Evolutionary conservation across 2,329 filamentous ascomycete species (phyloP).

Genomic region (Microcyclosporella mali): DNA sequence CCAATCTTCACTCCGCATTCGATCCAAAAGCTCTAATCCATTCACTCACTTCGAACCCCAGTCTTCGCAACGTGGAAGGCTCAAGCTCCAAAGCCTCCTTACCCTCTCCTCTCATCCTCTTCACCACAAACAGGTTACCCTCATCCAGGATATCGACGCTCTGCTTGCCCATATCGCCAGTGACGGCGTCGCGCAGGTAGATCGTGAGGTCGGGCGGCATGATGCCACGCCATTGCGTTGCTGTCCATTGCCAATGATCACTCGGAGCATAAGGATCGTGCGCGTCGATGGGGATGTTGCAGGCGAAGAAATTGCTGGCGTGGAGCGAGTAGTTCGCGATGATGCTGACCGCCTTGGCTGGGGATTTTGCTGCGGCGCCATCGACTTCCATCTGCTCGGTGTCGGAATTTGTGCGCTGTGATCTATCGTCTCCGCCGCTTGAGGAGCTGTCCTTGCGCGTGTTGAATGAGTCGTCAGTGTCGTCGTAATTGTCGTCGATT

Average conservation of each 20-base stretch:
- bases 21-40: conserved; percentile 51
- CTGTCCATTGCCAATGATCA: conserved; percentile 98
- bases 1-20: conserved; percentile 5
- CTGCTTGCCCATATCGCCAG: conserved; percentile 19
- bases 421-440: conserved; percentile 2
- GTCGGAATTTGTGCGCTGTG: conserved; percentile 6
- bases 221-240: conserved; percentile 83
- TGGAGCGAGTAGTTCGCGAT: conserved; percentile 75
- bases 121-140: conserved; percentile 35
- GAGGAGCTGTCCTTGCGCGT: conserved; percentile 5
- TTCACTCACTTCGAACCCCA: conserved; percentile 84
- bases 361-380: conserved; percentile 3
- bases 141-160: conserved; percentile 38
- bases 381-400: conserved; percentile 21
- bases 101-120: conserved; percentile 33
- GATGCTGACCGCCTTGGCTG: conserved; percentile 61
- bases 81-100: conserved; percentile 30
- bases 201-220: conserved; percentile 75
- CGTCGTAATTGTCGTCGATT: conserved; percentile 25
- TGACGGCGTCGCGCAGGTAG: conserved; percentile 49
- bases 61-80: conserved; percentile 56
- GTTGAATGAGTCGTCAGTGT: conserved; percentile 10
- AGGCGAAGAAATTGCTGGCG: conserved; percentile 68
- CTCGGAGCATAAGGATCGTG: conserved; percentile 68
- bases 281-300: conserved; percentile 57